Conservation (phyloP, 1,284 basidiomycete species). For the Pseudozyma sp. region DNA sequence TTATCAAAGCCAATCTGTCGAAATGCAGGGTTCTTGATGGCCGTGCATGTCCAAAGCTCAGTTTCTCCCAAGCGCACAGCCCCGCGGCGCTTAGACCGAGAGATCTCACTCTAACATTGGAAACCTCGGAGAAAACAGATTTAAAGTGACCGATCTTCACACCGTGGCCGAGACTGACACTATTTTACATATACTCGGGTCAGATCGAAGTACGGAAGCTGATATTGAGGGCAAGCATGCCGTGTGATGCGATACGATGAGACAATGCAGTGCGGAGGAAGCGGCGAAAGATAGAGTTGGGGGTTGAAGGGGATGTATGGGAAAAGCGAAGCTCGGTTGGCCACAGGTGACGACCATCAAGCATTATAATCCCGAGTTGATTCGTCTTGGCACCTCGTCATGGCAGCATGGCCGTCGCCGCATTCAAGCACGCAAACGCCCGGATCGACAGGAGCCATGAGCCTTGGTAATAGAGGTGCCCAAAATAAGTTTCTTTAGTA, state of each 20-base stretch:
- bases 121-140: too few relatives aligned
- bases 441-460: constrained; percentile 36
- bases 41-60: neutral
- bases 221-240: too few relatives aligned
- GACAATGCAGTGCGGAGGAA: neutral
- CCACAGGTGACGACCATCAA: constrained; percentile 33
- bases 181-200: too few relatives aligned
- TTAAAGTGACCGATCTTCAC: too few relatives aligned
- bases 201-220: too few relatives aligned
- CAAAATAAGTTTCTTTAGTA: constrained; percentile 47
- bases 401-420: constrained; percentile 43
- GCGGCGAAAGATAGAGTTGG: neutral
- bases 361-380: constrained; percentile 50
- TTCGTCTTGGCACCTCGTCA: constrained; percentile 48
- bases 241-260: neutral
- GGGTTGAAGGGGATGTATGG: constrained; percentile 26
- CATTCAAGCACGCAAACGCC: constrained; percentile 48
- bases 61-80: neutral
- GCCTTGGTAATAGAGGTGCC: constrained; percentile 53
- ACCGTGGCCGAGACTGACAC: too few relatives aligned
- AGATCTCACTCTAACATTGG: too few relatives aligned
- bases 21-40: constrained; percentile 18
- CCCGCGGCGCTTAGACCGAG: neutral
- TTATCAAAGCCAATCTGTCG: too few relatives aligned
- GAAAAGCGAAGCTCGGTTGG: constrained; percentile 54